Conservation (phyloP, 345 rosid species). For the Brassica incana region DNA sequence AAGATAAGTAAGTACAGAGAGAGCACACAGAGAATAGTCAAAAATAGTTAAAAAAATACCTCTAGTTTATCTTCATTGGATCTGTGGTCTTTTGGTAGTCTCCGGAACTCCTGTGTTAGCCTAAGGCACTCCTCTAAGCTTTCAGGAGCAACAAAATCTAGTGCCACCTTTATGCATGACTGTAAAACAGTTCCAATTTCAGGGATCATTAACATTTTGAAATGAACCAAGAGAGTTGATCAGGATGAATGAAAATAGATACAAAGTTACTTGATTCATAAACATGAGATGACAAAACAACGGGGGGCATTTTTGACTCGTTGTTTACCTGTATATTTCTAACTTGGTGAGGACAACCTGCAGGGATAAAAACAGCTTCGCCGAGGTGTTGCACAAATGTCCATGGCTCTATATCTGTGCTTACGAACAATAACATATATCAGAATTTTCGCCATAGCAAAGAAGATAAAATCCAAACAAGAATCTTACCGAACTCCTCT, state of each 20-base stretch:
- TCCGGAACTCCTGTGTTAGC: slow-evolving; percentile 59
- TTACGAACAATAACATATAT: neutral
- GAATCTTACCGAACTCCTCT: slow-evolving; percentile 62
- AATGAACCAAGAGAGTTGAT: neutral
- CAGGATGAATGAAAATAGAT: neutral
- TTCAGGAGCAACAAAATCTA: slow-evolving; percentile 68
- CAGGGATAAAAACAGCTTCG: slow-evolving; percentile 44
- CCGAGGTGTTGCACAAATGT: slow-evolving; percentile 41
- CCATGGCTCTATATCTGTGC: slow-evolving; percentile 43
- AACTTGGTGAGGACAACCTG: slow-evolving; percentile 47
- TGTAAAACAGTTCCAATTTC: slow-evolving; percentile 16
- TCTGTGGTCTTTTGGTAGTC: slow-evolving; percentile 52
- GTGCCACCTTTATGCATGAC: slow-evolving; percentile 74
- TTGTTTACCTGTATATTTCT: slow-evolving; percentile 33
- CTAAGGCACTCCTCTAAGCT: slow-evolving; percentile 54
- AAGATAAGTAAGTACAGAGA: neutral
- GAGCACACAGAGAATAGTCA: neutral
- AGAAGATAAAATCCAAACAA: neutral
- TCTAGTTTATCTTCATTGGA: slow-evolving; percentile 67
- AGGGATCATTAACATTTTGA: neutral
- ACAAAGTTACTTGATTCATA: neutral
- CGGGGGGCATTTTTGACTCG: too few species aligned
- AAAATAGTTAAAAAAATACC: slow-evolving; percentile 33
- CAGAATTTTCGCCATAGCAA: neutral
- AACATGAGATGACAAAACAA: neutral